Evolutionary conservation across 352 stramenopile species (phyloP), one percentile per base, ranked within the genome.

Genomic region (Phytophthora vignae): DNA sequence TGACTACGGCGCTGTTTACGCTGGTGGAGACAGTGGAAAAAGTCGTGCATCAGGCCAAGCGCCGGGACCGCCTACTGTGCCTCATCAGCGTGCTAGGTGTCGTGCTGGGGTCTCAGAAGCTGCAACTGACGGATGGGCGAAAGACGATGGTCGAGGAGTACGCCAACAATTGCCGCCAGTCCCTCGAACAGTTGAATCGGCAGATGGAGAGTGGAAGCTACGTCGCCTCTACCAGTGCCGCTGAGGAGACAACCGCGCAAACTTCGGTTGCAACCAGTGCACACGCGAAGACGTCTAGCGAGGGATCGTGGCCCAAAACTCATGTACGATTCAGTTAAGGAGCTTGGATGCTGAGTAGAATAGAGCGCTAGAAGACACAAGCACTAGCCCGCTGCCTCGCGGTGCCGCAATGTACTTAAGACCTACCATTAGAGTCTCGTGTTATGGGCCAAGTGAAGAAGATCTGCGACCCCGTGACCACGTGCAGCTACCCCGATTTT

Each of bases 371-470:
- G 29, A 33, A 33, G 7, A 33, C 29, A 31, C 29, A 33, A 33
- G 10, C 27, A 31, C 27, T 33, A 29, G 4, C 29, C 29, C 29
- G 29, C 27, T 31, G 27, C 27, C 27, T 31, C 27, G 4, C 4
- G 27, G 27, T 31, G 6, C 27, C 7, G 27, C 27, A 31, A 31
- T 31, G 29, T 33, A 33, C 29, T 9, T 33, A 33, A 2, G 67
- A 80, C 42, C 74, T 67, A 3, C 54, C 74, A 7, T 76, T 71
- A 8, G 58, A 71, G 25, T 82, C 74, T 61, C 84, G 84, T 50
- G 84, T 93, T 50, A 80, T 91, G 67, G 50, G 62, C 17, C 90
- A 92, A 70, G 81, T 96, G 22, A 83, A 93, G 49, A 91, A 88
- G 50, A 85, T 90, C 48, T 90, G 7, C 27, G 27, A 3, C 2